Base-by-base conservation (phyloP, 179 eudicot genomes). In the Amaranthus tricolor region DNA sequence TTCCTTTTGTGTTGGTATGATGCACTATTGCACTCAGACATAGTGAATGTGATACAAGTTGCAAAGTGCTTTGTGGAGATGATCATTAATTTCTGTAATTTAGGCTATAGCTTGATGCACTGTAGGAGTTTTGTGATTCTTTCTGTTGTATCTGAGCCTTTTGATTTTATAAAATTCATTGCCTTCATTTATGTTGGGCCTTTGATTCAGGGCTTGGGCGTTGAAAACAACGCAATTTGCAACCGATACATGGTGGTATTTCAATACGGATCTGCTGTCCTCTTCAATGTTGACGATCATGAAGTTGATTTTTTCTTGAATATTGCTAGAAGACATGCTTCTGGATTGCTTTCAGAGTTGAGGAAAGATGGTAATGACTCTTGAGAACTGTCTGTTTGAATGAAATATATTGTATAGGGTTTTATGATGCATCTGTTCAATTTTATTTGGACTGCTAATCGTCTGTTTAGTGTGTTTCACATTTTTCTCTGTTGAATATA, bases 231-330 rank as follows among this genome's bases (percentile, higher is more conserved):
- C 52, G 82, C 58, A 57, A 78, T 86, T 74, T 64, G 75, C 80
- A 71, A 76, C 68, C 86, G 85, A n/a, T 90, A 88, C 85, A 90
- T 95, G 97, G 90, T 95, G 62, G 94, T 95, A n/a, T 95, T 85
- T 79, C 97, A 95, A 68, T 95, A 95, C 79, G 99, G 99, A 70
- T 90, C 99, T 47, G 88, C 92, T 60, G 86, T 95, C 60, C 82
- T 95, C 65, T 93, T 95, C 83, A 95, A 95, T 56, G 82, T 93
- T 53, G 90, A 86, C 72, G 97, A 95, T 77, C 83, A 87, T 86
- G 97, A 95, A 82, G 91, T 85, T 76, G 95, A 93, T 71, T 77
- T 80, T 70, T 90, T 86, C 73, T 80, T 95, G 77, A 82, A 84
- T 75, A 81, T 89, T 79, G 90, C 90, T 55, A 82, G 88, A 79